These are phyloP conservation scores for Ophiostoma montium DNA, from an alignment of 2,329 filamentous ascomycete genomes.

Conservation along the genomic window DNA sequence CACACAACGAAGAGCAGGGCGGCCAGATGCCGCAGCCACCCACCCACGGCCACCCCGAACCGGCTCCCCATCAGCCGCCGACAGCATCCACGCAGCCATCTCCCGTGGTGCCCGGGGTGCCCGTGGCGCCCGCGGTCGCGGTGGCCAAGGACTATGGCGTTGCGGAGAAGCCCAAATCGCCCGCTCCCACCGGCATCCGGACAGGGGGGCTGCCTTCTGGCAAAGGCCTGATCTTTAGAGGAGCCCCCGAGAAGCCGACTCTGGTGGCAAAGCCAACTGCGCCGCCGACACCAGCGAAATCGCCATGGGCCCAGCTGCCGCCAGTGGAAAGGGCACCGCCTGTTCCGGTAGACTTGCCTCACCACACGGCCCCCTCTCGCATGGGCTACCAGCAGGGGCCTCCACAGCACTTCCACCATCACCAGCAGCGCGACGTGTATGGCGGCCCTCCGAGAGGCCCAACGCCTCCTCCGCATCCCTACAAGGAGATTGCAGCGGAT, in stretches of 20 bases:
- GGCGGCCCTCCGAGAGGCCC: constrained; percentile 15
- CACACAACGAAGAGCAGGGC: constrained; percentile 40
- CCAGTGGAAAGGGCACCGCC: constrained; percentile 73
- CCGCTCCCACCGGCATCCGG: constrained; percentile 25
- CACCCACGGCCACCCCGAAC: not conserved
- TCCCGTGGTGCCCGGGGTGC: not conserved
- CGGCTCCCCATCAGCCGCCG: constrained; percentile 9
- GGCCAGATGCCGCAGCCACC: constrained; percentile 15
- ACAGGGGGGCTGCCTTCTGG: constrained; percentile 34
- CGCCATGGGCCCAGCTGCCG: constrained; percentile 79
- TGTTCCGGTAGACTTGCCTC: constrained; percentile 41
- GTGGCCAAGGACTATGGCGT: constrained; percentile 17
- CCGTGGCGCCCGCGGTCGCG: not conserved
- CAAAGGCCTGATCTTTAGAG: constrained; percentile 52
- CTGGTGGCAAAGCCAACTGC: constrained; percentile 58
- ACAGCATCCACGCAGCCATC: constrained; percentile 1
- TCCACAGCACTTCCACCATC: constrained; percentile 4
- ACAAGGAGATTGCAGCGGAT: constrained; percentile 83
- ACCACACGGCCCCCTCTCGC: constrained; percentile 6
- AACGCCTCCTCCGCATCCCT: constrained; percentile 28
- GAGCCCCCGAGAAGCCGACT: constrained; percentile 54
- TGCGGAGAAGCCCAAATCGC: constrained; percentile 31
- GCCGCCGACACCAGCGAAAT: constrained; percentile 60
- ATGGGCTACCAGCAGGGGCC: not conserved
- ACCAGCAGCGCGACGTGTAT: constrained; percentile 38